These are phyloP conservation scores for Neoarthrinium moseri DNA, from an alignment of 2,329 filamentous ascomycete genomes.

Conservation along the genomic window DNA sequence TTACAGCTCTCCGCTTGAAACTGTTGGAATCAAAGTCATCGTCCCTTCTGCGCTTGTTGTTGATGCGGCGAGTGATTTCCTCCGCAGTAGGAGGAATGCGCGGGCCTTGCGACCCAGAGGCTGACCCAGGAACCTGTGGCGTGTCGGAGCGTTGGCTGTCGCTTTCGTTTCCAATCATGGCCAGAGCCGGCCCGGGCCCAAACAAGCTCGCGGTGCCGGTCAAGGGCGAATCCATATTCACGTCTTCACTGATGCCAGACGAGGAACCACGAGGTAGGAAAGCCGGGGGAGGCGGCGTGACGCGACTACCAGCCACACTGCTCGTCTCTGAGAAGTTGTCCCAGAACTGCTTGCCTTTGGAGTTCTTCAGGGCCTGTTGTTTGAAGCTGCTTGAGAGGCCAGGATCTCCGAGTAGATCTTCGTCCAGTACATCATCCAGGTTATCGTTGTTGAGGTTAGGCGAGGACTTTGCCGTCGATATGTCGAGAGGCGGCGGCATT, in stretches of 20 bases:
- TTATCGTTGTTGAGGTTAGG: conserved; percentile 63
- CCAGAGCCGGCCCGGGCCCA: conserved; percentile 29
- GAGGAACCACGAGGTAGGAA: conserved; percentile 59
- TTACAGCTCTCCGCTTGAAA: conserved; percentile 90
- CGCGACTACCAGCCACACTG: conserved; percentile 44
- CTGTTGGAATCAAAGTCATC: conserved; percentile 86
- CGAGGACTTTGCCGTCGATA: conserved; percentile 65
- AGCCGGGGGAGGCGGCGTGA: conserved; percentile 62
- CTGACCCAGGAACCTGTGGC: conserved; percentile 31
- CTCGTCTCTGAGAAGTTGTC: conserved; percentile 71
- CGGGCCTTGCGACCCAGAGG: conserved; percentile 27
- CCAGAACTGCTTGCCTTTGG: conserved; percentile 73
- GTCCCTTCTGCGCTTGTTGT: conserved; percentile 81
- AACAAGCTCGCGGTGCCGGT: conserved; percentile 32
- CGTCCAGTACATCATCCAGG: conserved; percentile 69
- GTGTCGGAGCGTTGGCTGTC: conserved; percentile 33
- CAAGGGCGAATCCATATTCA: conserved; percentile 69
- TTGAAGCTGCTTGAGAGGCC: conserved; percentile 68
- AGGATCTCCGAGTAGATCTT: conserved; percentile 63
- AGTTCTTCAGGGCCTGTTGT: conserved; percentile 69
- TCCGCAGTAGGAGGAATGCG: conserved; percentile 61
- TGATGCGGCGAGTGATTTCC: conserved; percentile 75
- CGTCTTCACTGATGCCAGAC: conserved; percentile 65
- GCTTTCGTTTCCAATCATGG: conserved; percentile 27
- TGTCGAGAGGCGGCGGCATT: conserved; percentile 34